Percentiles rank a stretch among this genome's conserved stretches.
These are phyloP conservation scores for Yamadazyma dendronema DNA, from an alignment of 1,139 yeast genomes.

Conservation along the genomic window DNA sequence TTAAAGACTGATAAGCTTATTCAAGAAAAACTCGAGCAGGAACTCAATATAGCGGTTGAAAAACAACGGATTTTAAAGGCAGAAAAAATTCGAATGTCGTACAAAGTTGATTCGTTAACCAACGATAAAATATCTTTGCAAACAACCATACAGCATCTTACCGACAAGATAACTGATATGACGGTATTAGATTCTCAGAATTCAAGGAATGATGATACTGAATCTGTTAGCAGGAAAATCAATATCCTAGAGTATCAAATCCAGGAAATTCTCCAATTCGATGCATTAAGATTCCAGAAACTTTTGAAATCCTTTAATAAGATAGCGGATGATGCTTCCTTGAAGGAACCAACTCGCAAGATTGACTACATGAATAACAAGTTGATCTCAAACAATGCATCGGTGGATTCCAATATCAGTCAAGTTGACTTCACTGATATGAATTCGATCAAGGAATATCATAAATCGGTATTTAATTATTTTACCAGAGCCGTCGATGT, in stretches of 20 bases:
- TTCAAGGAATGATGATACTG: conserved; percentile 9
- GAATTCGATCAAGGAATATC: conserved; percentile 40
- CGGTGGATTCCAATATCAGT: conserved; percentile 10
- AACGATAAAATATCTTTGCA: conserved; percentile 38
- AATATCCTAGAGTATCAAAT: conserved; percentile 35
- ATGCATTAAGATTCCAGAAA: conserved; percentile 40
- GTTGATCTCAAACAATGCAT: conserved; percentile 9
- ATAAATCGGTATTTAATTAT: conserved; percentile 55
- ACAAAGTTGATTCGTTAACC: conserved; percentile 37
- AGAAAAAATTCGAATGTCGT: conserved; percentile 47
- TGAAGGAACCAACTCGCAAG: conserved; percentile 54
- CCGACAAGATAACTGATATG: conserved; percentile 27
- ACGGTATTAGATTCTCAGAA: conserved; percentile 21
- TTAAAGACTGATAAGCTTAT: conserved; percentile 20
- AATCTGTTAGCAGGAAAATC: conserved; percentile 14
- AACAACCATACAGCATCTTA: conserved; percentile 29
- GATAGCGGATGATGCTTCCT: conserved; percentile 57
- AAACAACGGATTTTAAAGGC: conserved; percentile 49
- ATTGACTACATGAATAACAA: conserved; percentile 37
- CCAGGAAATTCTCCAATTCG: conserved; percentile 36
- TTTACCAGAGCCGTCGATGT: conserved; percentile 59
- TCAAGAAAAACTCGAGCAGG: conserved; percentile 33
- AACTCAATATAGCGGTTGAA: conserved; percentile 43
- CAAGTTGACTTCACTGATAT: conserved; percentile 22
- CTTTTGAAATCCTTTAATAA: conserved; percentile 48